Percentiles rank a stretch among this genome's conserved stretches.
Conservation (phyloP, 352 stramenopile species). For the Phytopythium boreale region DNA sequence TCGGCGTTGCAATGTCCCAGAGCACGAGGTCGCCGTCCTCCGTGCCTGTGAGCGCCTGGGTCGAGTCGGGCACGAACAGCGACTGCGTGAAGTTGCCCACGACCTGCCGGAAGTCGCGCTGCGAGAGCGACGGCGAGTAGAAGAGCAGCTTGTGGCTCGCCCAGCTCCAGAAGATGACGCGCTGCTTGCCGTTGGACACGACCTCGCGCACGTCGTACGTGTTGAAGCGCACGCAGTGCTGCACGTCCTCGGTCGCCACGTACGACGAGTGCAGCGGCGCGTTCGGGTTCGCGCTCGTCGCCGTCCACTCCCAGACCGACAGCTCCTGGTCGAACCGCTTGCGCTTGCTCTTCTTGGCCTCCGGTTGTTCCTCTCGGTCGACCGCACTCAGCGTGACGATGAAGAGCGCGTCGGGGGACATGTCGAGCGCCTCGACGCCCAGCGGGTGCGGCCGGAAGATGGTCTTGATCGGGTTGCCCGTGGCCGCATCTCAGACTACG, state of each 20-base stretch:
- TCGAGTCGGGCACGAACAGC: constrained; percentile 85
- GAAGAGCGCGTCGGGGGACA: constrained; percentile 88
- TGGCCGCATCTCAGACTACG: constrained; percentile 88
- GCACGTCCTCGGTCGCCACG: constrained; percentile 72
- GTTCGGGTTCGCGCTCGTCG: constrained; percentile 17
- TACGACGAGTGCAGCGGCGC: constrained; percentile 51
- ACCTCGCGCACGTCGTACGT: constrained; percentile 86
- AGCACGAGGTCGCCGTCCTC: constrained; percentile 86
- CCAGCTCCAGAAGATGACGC: constrained; percentile 91
- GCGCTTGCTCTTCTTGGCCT: constrained; percentile 11
- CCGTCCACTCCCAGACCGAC: constrained; percentile 88
- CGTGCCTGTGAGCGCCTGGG: constrained; percentile 83
- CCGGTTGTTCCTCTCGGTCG: constrained; percentile 12
- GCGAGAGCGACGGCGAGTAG: constrained; percentile 80
- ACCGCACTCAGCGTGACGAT: constrained; percentile 80
- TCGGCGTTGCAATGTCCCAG: constrained; percentile 67
- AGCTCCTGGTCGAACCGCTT: constrained; percentile 71
- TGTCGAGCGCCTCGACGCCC: constrained; percentile 85
- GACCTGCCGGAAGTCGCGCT: constrained; percentile 77
- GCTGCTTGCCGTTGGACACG: constrained; percentile 83
- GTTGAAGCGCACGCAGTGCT: constrained; percentile 88
- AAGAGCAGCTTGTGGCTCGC: constrained; percentile 72
- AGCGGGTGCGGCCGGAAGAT: constrained; percentile 83
- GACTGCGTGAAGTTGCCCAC: constrained; percentile 85
- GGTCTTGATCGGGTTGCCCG: constrained; percentile 88